Evolutionary conservation across 2,329 filamentous ascomycete genomes (phyloP).

Genomic region (Clathrospora elynae): DNA sequence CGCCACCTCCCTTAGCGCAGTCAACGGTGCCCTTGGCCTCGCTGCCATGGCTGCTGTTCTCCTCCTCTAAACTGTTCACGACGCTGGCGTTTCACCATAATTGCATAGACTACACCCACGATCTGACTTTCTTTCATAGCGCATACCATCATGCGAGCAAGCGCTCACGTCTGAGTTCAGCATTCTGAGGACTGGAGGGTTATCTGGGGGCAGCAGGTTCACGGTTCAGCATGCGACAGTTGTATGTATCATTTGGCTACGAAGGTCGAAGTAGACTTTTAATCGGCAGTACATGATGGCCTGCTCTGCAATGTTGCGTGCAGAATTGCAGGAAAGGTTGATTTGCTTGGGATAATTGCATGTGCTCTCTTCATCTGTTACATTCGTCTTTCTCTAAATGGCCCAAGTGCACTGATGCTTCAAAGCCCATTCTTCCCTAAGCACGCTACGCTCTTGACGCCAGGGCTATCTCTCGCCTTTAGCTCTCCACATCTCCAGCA

Average conservation of each 20-base stretch:
- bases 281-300: slow-evolving; percentile 40
- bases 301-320: slow-evolving; percentile 21
- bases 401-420: neutral
- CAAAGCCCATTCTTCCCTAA: too few species aligned
- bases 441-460: too few species aligned
- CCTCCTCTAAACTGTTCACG: slow-evolving; percentile 51
- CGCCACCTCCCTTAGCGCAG: slow-evolving; percentile 50
- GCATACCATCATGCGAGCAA: slow-evolving; percentile 36
- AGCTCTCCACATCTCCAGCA: too few species aligned
- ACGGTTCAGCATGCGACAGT: slow-evolving; percentile 40
- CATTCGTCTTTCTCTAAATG: slow-evolving; percentile 33
- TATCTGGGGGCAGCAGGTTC: slow-evolving; percentile 28
- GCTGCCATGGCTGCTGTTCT: slow-evolving; percentile 56
- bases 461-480: too few species aligned
- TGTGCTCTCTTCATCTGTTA: slow-evolving; percentile 33
- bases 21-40: slow-evolving; percentile 50
- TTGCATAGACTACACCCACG: slow-evolving; percentile 49
- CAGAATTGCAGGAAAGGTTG: slow-evolving; percentile 27
- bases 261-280: slow-evolving; percentile 39
- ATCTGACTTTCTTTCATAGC: slow-evolving; percentile 43
- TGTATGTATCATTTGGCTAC: slow-evolving; percentile 47
- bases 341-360: slow-evolving; percentile 34
- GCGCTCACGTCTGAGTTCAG: slow-evolving; percentile 29
- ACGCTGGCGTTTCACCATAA: slow-evolving; percentile 45
- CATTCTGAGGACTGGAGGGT: slow-evolving; percentile 32